These are phyloP conservation scores for Verticillium tricorpus DNA, from an alignment of 2,329 filamentous ascomycete genomes.

Conservation along the genomic window DNA sequence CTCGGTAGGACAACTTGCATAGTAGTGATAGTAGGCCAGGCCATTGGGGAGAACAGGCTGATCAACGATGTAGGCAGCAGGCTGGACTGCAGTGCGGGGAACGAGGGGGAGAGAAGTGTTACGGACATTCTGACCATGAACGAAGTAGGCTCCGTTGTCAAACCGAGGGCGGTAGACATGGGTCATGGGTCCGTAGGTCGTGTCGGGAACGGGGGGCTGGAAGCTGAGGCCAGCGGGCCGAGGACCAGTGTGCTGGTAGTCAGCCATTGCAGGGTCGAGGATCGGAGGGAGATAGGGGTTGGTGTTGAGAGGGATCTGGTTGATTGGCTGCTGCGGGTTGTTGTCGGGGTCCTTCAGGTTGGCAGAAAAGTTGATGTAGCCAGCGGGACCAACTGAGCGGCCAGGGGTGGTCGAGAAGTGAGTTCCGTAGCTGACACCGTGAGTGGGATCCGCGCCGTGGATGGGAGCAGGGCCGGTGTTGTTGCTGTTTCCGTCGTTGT, in stretches of 20 bases:
- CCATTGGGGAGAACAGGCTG: slow-evolving; percentile 4
- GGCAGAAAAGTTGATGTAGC: not conserved
- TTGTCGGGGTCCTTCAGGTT: not conserved
- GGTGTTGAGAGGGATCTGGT: not conserved
- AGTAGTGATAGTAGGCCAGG: slow-evolving; percentile 18
- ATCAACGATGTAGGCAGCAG: not conserved
- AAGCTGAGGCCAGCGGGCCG: slow-evolving; percentile 43
- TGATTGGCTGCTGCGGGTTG: not conserved
- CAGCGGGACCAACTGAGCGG: not conserved
- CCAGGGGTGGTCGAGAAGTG: not conserved
- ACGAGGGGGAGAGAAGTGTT: slow-evolving; percentile 20
- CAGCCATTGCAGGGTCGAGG: slow-evolving; percentile 24
- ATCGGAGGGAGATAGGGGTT: not conserved
- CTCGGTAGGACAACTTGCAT: slow-evolving; percentile 30
- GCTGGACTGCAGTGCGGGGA: slow-evolving; percentile 9
- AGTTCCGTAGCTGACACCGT: not conserved
- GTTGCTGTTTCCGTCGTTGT: not conserved
- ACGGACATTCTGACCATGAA: slow-evolving; percentile 24
- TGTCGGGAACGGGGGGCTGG: slow-evolving; percentile 55
- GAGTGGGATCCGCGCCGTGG: not conserved
- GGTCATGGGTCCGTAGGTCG: slow-evolving; percentile 48
- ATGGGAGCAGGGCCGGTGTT: not conserved
- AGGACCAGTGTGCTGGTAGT: slow-evolving; percentile 38
- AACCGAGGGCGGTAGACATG: slow-evolving; percentile 53
- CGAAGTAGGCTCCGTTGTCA: slow-evolving; percentile 30